Evolutionary conservation across 75 land plant species (phyloP), one percentile per base, ranked within the genome.

Genomic region (Sequoiadendron giganteum): DNA sequence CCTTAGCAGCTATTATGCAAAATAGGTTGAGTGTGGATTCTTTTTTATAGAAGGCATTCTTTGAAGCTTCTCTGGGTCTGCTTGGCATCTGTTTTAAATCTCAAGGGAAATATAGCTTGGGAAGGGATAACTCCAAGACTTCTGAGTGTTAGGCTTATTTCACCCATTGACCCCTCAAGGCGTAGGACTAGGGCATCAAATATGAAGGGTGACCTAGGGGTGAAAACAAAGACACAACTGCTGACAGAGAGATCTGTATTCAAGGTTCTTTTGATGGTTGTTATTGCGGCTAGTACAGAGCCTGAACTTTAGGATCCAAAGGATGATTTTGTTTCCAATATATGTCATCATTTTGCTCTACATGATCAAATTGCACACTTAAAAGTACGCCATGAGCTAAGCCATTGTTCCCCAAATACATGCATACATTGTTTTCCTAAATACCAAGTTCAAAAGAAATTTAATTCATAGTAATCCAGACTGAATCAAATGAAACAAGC

Each of bases 151-250:
- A 90, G 94, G 91, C 89, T 98, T 55, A 80, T 94, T 85, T 95
- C 97, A 32, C 87, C 95, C 6, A 91, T 92, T 49, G 98, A 98
- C 92, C 93, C 95, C 19, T 95, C 99, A 36, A 87, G 94, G 90
- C 95, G 96, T 55, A 89, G 96, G 86, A 89, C 94, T 54, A 97
- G 97, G 80, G 88, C 92, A 77, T 87, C 94, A 36, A 96, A 96
- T 88, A 88, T 94, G 89, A 97, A 98, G 99, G 95, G 93, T 88
- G 99, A 98, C 84, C 90, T 96, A 82, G 99, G 99, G 80, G 99
- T 98, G 72, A 98, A 98, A 92, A 98, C 99, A 89, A 98, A 98
- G 87, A 97, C 99, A 38, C 99, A 98, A 87, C 96, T 98, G 18
- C 89, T 96, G 95, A 99, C 99, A 54, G 99, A 98, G 85, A 96